phyloP scores from a whole-genome alignment of 768 basidiomycete genomes.

The Russula brevipes region DNA sequence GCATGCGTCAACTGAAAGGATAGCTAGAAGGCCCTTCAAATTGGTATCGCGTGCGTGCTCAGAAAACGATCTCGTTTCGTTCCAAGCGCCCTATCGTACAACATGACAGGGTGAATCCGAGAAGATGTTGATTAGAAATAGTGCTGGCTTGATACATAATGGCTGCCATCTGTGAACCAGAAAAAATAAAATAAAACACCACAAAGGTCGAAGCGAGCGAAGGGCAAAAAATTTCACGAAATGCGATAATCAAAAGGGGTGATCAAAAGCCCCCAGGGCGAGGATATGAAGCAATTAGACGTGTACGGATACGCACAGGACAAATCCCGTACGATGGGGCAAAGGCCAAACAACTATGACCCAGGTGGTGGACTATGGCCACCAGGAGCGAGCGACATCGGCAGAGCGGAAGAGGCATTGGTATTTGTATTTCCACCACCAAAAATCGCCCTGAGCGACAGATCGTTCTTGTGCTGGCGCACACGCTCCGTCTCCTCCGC shows the following conservation, averaged over 20 bases:
- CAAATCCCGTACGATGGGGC: neutral
- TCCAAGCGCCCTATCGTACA: too few species aligned
- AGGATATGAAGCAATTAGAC: constrained; percentile 6
- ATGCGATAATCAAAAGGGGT: neutral
- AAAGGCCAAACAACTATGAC: neutral
- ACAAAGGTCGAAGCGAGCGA: neutral
- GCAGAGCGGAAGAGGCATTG: constrained; percentile 7
- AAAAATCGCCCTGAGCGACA: constrained; percentile 89
- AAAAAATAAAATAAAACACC: neutral
- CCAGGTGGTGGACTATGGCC: neutral
- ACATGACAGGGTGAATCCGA: too few species aligned
- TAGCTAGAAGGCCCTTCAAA: too few species aligned
- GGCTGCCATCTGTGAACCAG: too few species aligned
- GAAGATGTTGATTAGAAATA: neutral
- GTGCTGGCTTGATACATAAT: neutral
- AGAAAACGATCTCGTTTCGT: too few species aligned
- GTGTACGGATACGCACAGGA: neutral
- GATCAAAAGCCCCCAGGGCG: neutral
- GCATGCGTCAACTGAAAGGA: too few species aligned
- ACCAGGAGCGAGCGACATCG: neutral
- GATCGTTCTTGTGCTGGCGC: constrained; percentile 76
- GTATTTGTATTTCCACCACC: constrained; percentile 28
- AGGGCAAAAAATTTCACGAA: neutral
- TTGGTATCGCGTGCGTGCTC: too few species aligned
- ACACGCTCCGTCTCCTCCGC: constrained; percentile 88